Percentiles rank a stretch among this genome's conserved stretches.
Conservation (phyloP, 106 monocot species). For the Iris macrosiphon region DNA sequence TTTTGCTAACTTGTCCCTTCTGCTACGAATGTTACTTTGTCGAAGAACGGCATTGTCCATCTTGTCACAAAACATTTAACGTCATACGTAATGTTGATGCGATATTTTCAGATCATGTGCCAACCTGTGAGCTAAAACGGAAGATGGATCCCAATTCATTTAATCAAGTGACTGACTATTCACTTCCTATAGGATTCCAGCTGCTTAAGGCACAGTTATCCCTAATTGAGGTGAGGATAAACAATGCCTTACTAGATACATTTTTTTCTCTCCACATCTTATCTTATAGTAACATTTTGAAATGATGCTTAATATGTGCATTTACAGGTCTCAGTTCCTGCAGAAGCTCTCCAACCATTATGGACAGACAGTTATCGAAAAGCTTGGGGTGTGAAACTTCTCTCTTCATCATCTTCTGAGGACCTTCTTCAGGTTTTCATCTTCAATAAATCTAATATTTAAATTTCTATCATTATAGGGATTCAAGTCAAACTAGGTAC, state of each 20-base stretch:
- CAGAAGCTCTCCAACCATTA: slow-evolving; percentile 74
- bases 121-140: slow-evolving; percentile 41
- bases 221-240: slow-evolving; percentile 53
- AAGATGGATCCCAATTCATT: slow-evolving; percentile 47
- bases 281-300: not conserved
- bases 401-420: slow-evolving; percentile 56
- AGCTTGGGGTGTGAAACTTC: slow-evolving; percentile 82
- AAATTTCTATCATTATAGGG: too few relatives aligned
- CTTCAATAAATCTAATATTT: too few relatives aligned
- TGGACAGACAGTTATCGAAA: slow-evolving; percentile 87
- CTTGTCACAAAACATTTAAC: slow-evolving; percentile 73
- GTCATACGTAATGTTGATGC: slow-evolving; percentile 32
- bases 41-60: slow-evolving; percentile 78
- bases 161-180: slow-evolving; percentile 28
- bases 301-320: not conserved
- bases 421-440: slow-evolving; percentile 72
- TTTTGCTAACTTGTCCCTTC: slow-evolving; percentile 41
- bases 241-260: not conserved
- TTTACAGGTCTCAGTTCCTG: slow-evolving; percentile 80
- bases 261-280: not conserved
- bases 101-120: slow-evolving; percentile 51
- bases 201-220: slow-evolving; percentile 67
- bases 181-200: slow-evolving; percentile 44
- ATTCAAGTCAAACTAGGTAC: too few relatives aligned
- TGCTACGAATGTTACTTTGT: slow-evolving; percentile 64